A percentile compares a stretch with the other conserved stretches of the same genome.
phyloP scores from a whole-genome alignment of 768 basidiomycete genomes.

The Tulasnella sp. region DNA sequence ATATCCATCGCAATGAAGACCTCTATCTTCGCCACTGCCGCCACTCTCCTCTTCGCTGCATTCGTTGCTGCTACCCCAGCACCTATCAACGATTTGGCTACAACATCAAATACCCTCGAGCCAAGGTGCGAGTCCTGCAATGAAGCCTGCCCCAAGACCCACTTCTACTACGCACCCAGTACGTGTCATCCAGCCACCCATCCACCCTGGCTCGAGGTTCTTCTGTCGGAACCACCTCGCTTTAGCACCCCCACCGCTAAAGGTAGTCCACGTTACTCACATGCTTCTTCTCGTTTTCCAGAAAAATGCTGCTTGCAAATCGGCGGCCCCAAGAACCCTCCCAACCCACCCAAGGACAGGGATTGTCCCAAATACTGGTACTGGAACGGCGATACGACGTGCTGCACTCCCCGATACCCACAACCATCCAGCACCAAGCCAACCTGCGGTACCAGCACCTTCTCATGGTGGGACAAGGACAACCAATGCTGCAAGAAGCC shows the following conservation, averaged over 20 bases:
- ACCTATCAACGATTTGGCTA: neutral
- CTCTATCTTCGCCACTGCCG: neutral
- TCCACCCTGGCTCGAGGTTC: neutral
- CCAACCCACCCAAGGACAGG: neutral
- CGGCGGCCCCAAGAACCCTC: constrained; percentile 1
- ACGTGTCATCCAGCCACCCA: neutral
- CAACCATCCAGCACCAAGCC: constrained; percentile 1
- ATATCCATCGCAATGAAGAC: constrained; percentile 1
- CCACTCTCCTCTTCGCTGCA: neutral
- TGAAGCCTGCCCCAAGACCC: neutral
- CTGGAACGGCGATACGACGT: neutral
- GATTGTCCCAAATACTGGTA: constrained; percentile 18
- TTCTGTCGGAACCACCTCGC: neutral
- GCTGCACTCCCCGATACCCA: constrained; percentile 14
- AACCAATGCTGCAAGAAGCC: constrained; percentile 18
- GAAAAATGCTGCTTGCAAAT: constrained; percentile 10
- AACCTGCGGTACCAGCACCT: neutral
- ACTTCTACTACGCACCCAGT: constrained; percentile 11
- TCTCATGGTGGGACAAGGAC: constrained; percentile 24
- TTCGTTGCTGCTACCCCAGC: neutral
- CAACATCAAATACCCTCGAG: neutral
- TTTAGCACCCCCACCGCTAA: neutral
- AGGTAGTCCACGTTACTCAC: neutral
- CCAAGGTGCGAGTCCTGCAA: neutral
- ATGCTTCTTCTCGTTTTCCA: neutral